Conservation (phyloP, 176 grass and related monocot species). For the Ensete glaucum region DNA sequence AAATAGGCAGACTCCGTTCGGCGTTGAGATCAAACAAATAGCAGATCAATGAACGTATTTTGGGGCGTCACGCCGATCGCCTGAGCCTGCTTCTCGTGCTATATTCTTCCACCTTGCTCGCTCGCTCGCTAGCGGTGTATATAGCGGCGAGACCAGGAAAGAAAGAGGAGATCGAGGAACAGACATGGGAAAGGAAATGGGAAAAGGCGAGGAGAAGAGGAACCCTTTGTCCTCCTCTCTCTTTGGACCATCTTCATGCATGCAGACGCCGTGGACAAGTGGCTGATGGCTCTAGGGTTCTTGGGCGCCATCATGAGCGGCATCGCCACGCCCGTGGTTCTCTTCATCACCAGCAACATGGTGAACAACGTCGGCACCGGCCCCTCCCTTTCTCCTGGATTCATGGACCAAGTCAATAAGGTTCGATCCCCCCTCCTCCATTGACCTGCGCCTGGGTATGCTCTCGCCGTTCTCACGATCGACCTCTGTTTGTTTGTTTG, state of each 20-base stretch:
- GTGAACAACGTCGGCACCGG: slow-evolving; percentile 70
- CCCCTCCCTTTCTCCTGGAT: slow-evolving; percentile 18
- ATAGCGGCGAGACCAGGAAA: too few relatives aligned
- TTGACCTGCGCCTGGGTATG: background rate
- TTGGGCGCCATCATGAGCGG: slow-evolving; percentile 72
- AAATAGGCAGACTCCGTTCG: too few relatives aligned
- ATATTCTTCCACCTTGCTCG: too few relatives aligned
- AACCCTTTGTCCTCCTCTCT: background rate
- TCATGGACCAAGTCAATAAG: slow-evolving; percentile 48
- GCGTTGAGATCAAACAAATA: too few relatives aligned
- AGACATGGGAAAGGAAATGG: too few relatives aligned
- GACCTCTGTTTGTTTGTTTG: too few relatives aligned
- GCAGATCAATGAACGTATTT: too few relatives aligned
- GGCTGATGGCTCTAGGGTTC: slow-evolving; percentile 56
- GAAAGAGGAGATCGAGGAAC: too few relatives aligned
- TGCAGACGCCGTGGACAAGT: slow-evolving; percentile 50
- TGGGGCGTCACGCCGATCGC: too few relatives aligned
- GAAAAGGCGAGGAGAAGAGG: too few relatives aligned
- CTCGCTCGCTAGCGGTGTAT: too few relatives aligned
- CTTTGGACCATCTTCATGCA: slow-evolving; percentile 65
- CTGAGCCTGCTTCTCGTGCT: too few relatives aligned
- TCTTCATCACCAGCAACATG: slow-evolving; percentile 53
- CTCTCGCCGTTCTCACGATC: slow-evolving; percentile 14
- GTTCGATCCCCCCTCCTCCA: slow-evolving; percentile 14
- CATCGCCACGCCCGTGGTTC: slow-evolving; percentile 57